Base-by-base conservation (phyloP, 192 early-diverging fungal species). In the Paraglomus brasilianum region DNA sequence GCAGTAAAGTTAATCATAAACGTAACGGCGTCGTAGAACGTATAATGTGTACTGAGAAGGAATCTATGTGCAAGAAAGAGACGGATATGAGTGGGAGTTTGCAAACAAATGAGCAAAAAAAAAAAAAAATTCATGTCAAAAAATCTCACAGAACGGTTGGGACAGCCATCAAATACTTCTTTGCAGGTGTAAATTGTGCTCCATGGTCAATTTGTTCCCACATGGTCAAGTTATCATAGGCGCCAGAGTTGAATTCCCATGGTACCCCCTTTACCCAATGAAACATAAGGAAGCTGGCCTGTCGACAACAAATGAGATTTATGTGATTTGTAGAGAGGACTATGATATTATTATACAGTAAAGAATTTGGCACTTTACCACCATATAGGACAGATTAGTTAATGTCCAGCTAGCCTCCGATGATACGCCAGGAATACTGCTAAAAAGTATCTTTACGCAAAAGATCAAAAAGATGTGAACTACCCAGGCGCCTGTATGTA, bases 201-300 rank as follows among this genome's bases (percentile, higher is more conserved):
- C 95, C 95, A 68, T 94, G 89, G 81, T 99, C 97, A 75, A 99
- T 96, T 82, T 99, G 97, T 78, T 99, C 95, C 97, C 97, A 99
- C 49, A 99, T 84, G 17, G 95, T 99, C 46, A 96, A 76, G 57
- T 90, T 91, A 74, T 94, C 92, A 65, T 91, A 96, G 4, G 93
- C 95, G 52, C 93, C 93, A 79, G 96, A 93, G 72, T 93, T 91
- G 39, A 94, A 86, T 71, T 92, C 90, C 72, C 96, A 99, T 43
- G 97, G 97, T 19, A 92, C 92, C n/a, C 95, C 95, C 52, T 91
- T 89, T 56, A 99, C 87, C 84, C 92, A 91, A 79, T 99, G 97
- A 77, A 99, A 99, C 93, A 97, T 95, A 72, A 99, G 83, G 79
- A 95, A 97, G n/a, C 85, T 88, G 77, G 90, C 86, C 94, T 95